Evolutionary conservation across 306 rosid species (phyloP).

Genomic region (Styphnolobium japonicum): DNA sequence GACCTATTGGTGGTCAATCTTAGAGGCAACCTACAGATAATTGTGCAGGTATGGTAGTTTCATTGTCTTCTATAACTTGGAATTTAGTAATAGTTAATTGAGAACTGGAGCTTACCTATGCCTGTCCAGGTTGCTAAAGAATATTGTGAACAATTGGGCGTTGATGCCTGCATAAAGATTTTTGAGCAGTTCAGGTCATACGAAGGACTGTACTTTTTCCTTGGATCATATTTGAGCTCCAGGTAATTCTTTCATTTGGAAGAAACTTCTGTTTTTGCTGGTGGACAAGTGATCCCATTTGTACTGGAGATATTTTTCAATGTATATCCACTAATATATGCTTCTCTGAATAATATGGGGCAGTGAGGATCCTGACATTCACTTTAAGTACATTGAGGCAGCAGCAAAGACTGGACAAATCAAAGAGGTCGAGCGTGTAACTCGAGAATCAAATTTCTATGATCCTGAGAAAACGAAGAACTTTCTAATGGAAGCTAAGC

Average conservation of each 20-base stretch:
- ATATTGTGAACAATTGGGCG: conserved; percentile 93
- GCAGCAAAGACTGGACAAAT: conserved; percentile 99
- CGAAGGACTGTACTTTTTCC: conserved; percentile 95
- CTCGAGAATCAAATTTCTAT: conserved; percentile 96
- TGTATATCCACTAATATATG: conserved; percentile 19
- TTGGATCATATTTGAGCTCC: conserved; percentile 96
- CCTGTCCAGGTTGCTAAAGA: conserved; percentile 89
- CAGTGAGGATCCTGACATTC: conserved; percentile 99
- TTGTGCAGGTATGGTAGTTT: conserved; percentile 71
- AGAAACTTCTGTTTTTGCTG: background rate
- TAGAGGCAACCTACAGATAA: conserved; percentile 96
- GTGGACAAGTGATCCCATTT: conserved; percentile 2
- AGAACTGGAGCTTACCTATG: conserved; percentile 22
- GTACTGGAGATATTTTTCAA: background rate
- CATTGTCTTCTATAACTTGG: background rate
- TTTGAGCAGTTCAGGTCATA: conserved; percentile 98
- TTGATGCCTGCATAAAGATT: conserved; percentile 88
- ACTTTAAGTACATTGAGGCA: conserved; percentile 97
- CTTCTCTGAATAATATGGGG: conserved; percentile 25
- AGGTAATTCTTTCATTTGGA: conserved; percentile 50
- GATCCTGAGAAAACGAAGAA: conserved; percentile 96
- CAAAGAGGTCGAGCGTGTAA: conserved; percentile 98
- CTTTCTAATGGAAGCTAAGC: conserved; percentile 96
- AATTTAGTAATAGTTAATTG: conserved; percentile 1
- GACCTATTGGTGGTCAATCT: conserved; percentile 96